phyloP scores from a whole-genome alignment of 768 basidiomycete genomes.

The Pleurotus ostreatus region DNA sequence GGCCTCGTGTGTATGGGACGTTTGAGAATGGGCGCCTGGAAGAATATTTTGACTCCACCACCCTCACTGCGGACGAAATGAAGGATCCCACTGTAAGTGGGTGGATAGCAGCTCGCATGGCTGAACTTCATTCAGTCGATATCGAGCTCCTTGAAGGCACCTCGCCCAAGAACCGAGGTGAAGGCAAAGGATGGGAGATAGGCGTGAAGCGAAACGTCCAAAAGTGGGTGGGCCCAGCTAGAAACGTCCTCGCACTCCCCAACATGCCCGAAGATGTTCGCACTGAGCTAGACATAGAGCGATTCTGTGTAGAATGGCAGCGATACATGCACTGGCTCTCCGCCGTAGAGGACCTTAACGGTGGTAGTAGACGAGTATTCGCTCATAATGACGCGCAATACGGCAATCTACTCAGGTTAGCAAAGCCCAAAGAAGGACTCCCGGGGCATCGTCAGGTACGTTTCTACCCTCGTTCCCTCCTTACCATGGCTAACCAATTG shows the following conservation, averaged over 20 bases:
- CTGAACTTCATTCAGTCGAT: constrained; percentile 92
- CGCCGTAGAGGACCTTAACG: constrained; percentile 50
- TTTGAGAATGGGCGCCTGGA: constrained; percentile 95
- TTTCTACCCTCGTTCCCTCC: constrained; percentile 6
- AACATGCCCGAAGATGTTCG: constrained; percentile 40
- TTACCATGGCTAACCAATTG: neutral
- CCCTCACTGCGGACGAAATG: constrained; percentile 74
- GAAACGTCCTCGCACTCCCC: constrained; percentile 68
- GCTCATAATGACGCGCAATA: constrained; percentile 96
- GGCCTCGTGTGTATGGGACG: constrained; percentile 90
- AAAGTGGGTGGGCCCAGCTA: constrained; percentile 69
- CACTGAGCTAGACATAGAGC: constrained; percentile 57
- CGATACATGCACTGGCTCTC: constrained; percentile 70
- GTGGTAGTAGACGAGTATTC: constrained; percentile 67
- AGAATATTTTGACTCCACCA: constrained; percentile 89
- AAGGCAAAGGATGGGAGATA: constrained; percentile 50
- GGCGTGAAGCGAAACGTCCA: constrained; percentile 64
- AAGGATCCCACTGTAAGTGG: constrained; percentile 71
- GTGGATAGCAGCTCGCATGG: constrained; percentile 93
- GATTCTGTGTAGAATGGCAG: constrained; percentile 61
- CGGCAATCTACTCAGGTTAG: constrained; percentile 83
- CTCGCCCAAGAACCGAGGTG: constrained; percentile 29
- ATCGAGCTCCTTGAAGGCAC: constrained; percentile 58
- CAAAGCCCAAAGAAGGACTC: constrained; percentile 44
- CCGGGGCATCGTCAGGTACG: constrained; percentile 77